Evolutionary conservation across 2,329 filamentous ascomycete species (phyloP).

Genomic region (Coniochaeta sp.): DNA sequence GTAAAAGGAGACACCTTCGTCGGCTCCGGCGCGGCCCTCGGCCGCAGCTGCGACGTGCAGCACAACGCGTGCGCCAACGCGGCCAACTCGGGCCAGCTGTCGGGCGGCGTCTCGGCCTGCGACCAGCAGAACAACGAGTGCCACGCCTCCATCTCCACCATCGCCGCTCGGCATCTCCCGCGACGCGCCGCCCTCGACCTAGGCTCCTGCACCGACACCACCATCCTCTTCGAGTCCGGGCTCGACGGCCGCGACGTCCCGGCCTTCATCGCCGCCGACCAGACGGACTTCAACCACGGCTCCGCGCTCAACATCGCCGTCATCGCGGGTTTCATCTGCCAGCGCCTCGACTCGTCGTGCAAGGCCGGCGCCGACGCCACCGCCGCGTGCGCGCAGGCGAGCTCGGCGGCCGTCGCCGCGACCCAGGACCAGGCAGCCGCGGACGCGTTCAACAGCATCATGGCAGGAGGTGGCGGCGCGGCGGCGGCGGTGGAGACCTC

Average conservation of each 20-base stretch:
- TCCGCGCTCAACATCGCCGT: conserved; percentile 37
- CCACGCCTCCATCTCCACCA: neutral
- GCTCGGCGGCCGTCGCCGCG: conserved; percentile 17
- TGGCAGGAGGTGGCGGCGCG: conserved; percentile 9
- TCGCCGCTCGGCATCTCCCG: neutral
- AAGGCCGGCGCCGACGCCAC: conserved; percentile 20
- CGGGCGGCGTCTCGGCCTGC: conserved; percentile 1
- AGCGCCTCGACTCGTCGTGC: conserved; percentile 27
- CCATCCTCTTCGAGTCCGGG: conserved; percentile 32
- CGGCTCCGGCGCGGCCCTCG: neutral
- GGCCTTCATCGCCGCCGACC: conserved; percentile 33
- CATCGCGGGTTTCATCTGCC: conserved; percentile 41
- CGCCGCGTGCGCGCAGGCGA: conserved; percentile 17
- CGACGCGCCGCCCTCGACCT: conserved; percentile 19
- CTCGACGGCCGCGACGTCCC: conserved; percentile 35
- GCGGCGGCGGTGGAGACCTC: conserved; percentile 7
- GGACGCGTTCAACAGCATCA: conserved; percentile 24
- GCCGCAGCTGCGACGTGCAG: conserved; percentile 3
- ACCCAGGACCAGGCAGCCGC: conserved; percentile 23
- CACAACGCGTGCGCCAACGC: conserved; percentile 4
- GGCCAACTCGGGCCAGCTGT: conserved; percentile 2
- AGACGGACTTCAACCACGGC: conserved; percentile 35
- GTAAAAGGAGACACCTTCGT: neutral
- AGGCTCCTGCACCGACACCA: conserved; percentile 31
- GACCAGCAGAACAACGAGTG: conserved; percentile 1